Evolutionary conservation across 1,284 basidiomycete species (phyloP).

Genomic region (Rhizoctonia solani): DNA sequence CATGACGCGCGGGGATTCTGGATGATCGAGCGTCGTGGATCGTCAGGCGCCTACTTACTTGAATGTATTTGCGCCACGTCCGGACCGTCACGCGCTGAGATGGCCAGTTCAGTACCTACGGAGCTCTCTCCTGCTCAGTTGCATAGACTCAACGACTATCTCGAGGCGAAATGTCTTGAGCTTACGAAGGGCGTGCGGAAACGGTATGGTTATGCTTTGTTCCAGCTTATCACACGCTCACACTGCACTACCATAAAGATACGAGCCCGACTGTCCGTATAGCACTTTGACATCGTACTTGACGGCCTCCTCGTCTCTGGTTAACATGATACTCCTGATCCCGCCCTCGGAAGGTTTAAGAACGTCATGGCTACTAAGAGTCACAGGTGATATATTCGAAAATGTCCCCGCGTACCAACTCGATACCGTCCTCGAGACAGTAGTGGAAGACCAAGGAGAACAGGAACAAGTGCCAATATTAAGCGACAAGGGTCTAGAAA

Average conservation of each 20-base stretch:
- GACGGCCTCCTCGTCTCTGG: conserved; percentile 20
- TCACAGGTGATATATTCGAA: conserved; percentile 31
- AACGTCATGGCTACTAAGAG: conserved; percentile 10
- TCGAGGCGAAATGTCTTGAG: conserved; percentile 20
- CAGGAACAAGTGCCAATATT: background rate
- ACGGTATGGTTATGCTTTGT: no score
- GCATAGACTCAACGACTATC: conserved; percentile 10
- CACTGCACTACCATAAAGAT: no score
- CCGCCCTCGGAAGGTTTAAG: conserved; percentile 18
- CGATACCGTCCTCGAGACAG: background rate
- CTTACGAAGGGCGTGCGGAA: conserved; percentile 18
- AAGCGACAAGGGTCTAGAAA: conserved; percentile 9
- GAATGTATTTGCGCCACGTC: no score
- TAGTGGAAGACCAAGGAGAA: background rate
- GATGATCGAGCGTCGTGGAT: no score
- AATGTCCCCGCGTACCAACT: conserved; percentile 18
- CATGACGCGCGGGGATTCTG: no score
- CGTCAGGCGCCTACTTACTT: no score
- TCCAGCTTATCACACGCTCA: no score
- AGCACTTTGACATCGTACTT: conserved; percentile 10
- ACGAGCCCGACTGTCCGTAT: conserved; percentile 14
- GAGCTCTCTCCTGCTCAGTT: conserved; percentile 2
- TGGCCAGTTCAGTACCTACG: background rate
- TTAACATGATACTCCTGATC: conserved; percentile 18
- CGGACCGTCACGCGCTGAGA: no score